These are phyloP conservation scores for Cladosporium colombiae DNA, from an alignment of 2,329 filamentous ascomycete genomes.

Conservation along the genomic window DNA sequence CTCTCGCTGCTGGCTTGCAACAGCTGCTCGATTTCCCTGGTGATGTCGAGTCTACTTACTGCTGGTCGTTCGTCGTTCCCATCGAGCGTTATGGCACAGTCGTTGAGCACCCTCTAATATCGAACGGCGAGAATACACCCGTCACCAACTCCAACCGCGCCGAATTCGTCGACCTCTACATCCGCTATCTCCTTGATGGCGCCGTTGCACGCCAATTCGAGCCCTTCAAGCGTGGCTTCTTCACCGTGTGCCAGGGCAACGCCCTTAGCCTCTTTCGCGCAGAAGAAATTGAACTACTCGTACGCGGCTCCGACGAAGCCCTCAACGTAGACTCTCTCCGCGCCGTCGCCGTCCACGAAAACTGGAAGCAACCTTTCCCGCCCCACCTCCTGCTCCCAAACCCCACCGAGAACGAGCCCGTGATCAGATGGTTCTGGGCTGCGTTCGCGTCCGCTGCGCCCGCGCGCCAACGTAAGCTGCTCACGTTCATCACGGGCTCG, in stretches of 20 bases:
- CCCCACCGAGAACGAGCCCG: slow-evolving; percentile 62
- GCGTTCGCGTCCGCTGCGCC: slow-evolving; percentile 68
- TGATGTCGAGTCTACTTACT: slow-evolving; percentile 77
- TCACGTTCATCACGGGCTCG: slow-evolving; percentile 86
- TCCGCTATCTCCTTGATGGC: slow-evolving; percentile 76
- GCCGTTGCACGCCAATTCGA: slow-evolving; percentile 82
- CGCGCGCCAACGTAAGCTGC: slow-evolving; percentile 71
- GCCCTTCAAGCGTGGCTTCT: slow-evolving; percentile 92
- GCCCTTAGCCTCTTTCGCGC: slow-evolving; percentile 83
- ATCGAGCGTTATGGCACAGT: slow-evolving; percentile 73
- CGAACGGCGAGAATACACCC: slow-evolving; percentile 69
- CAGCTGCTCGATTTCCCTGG: slow-evolving; percentile 81
- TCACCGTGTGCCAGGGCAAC: slow-evolving; percentile 86
- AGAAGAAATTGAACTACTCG: slow-evolving; percentile 86
- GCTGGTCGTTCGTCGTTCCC: slow-evolving; percentile 77
- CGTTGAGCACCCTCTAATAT: slow-evolving; percentile 68
- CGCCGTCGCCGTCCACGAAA: slow-evolving; percentile 78
- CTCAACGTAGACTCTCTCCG: slow-evolving; percentile 76
- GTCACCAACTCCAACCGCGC: slow-evolving; percentile 83
- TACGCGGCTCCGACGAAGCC: slow-evolving; percentile 80
- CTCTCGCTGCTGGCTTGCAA: slow-evolving; percentile 71
- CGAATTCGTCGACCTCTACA: slow-evolving; percentile 85
- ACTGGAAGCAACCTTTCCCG: slow-evolving; percentile 60
- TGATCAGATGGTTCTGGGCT: slow-evolving; percentile 86
- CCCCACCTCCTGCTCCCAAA: slow-evolving; percentile 31